Evolutionary conservation across 1,284 basidiomycete genomes (phyloP).

Genomic region (Meira miltonrushii): DNA sequence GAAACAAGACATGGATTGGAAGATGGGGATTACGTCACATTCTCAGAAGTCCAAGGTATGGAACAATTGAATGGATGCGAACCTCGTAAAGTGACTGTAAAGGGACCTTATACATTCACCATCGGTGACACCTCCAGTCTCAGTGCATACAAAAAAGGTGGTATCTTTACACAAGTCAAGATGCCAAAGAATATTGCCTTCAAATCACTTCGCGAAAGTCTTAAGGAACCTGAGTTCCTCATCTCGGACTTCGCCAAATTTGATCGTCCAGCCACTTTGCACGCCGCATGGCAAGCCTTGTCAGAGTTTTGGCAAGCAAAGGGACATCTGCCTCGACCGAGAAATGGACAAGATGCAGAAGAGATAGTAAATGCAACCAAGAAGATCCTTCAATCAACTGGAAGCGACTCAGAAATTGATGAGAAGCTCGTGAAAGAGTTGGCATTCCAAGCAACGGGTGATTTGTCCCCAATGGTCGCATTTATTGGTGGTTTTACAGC

Average conservation of each 20-base stretch:
- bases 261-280: conserved; percentile 82
- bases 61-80: conserved; percentile 81
- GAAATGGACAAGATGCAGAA: conserved; percentile 76
- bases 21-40: conserved; percentile 96
- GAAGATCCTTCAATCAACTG: conserved; percentile 61
- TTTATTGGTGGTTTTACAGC: conserved; percentile 96
- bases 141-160: conserved; percentile 77
- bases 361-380: conserved; percentile 70
- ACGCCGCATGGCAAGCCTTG: conserved; percentile 91
- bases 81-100: conserved; percentile 84
- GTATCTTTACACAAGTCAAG: conserved; percentile 97
- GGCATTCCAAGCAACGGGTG: conserved; percentile 87
- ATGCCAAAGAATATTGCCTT: conserved; percentile 83
- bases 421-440: conserved; percentile 74
- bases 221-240: conserved; percentile 78
- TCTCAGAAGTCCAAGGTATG: conserved; percentile 97
- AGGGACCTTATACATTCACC: conserved; percentile 59
- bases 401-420: conserved; percentile 70
- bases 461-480: conserved; percentile 83
- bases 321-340: conserved; percentile 71
- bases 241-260: conserved; percentile 98
- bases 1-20: conserved; percentile 96
- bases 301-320: conserved; percentile 70
- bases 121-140: conserved; percentile 51
- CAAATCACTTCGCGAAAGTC: conserved; percentile 85